A percentile compares a stretch with the other conserved stretches of the same genome.
Conservation (phyloP, 805 yeast species). For the Lipomyces yamanashiensis region DNA sequence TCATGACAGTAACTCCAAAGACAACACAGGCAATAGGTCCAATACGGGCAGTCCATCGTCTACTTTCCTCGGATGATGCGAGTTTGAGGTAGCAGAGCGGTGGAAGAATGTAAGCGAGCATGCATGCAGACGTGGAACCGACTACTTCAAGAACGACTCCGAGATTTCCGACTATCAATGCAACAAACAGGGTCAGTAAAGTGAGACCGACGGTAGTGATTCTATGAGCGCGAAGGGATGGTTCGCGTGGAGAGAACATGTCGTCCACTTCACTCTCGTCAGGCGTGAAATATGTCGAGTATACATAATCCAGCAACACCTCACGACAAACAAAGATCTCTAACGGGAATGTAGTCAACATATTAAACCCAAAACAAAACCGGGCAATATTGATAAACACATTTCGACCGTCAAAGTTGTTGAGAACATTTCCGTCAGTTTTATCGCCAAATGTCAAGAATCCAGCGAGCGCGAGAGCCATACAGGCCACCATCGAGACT, state of each 20-base stretch:
- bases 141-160: slow-evolving; percentile 89
- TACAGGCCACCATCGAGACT: slow-evolving; percentile 79
- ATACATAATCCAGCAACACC: slow-evolving; percentile 68
- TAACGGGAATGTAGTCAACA: slow-evolving; percentile 89
- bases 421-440: slow-evolving; percentile 85
- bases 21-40: slow-evolving; percentile 64
- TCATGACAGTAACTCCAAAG: slow-evolving; percentile 79
- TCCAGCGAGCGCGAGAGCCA: slow-evolving; percentile 79
- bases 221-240: slow-evolving; percentile 51
- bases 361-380: slow-evolving; percentile 86
- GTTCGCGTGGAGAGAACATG: slow-evolving; percentile 2
- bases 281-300: slow-evolving; percentile 19
- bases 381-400: slow-evolving; percentile 81
- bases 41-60: slow-evolving; percentile 47
- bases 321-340: slow-evolving; percentile 91
- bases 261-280: background rate
- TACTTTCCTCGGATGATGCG: slow-evolving; percentile 46
- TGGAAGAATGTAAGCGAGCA: slow-evolving; percentile 90
- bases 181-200: slow-evolving; percentile 69
- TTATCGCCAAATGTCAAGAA: slow-evolving; percentile 71
- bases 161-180: slow-evolving; percentile 78
- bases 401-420: slow-evolving; percentile 81
- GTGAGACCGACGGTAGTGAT: slow-evolving; percentile 69
- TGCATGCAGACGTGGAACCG: slow-evolving; percentile 91
- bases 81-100: slow-evolving; percentile 79